Conservation (phyloP, 345 rosid species). For the Luvunga scandens region DNA sequence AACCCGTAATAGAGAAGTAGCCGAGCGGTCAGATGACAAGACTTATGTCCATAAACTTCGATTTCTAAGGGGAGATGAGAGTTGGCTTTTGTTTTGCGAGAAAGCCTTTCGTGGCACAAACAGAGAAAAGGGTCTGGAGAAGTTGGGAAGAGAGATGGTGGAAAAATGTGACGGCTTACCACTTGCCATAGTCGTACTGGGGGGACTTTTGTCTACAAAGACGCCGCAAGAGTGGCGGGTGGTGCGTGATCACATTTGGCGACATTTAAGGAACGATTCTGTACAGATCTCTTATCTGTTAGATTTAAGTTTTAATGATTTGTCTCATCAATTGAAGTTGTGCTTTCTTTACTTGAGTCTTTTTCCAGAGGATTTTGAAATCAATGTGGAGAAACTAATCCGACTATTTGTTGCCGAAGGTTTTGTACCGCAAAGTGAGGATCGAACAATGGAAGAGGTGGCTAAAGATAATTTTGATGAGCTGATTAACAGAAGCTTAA, state of each 20-base stretch:
- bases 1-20: neutral
- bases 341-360: neutral
- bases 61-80: constrained; percentile 4
- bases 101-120: neutral
- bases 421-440: neutral
- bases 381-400: neutral
- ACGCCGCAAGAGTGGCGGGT: neutral
- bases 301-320: neutral
- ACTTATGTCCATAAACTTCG: neutral
- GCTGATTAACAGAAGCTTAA: neutral
- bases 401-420: neutral
- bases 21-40: neutral
- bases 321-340: neutral
- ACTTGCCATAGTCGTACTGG: neutral
- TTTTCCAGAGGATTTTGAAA: neutral
- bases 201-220: neutral
- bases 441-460: neutral
- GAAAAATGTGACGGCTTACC: neutral
- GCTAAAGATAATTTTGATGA: neutral
- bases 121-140: neutral
- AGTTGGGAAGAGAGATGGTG: neutral
- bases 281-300: neutral
- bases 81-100: neutral
- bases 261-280: neutral
- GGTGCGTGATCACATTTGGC: neutral